Base-by-base conservation (phyloP, 805 yeast genomes). In the Wickerhamiella occidentalis region DNA sequence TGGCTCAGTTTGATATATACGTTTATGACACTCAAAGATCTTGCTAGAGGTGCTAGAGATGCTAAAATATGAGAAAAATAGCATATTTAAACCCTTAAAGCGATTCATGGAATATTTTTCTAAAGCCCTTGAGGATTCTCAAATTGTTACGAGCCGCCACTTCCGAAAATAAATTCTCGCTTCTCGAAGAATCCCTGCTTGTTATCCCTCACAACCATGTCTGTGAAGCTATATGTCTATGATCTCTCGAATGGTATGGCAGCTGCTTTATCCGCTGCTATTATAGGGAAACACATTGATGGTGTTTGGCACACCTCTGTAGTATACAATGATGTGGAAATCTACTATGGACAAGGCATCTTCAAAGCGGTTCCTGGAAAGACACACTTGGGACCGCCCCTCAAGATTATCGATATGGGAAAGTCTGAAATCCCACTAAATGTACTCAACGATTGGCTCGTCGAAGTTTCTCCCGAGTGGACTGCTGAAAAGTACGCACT, bases 241-340 rank as follows among this genome's bases (percentile, higher is more conserved):
- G 86, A 80, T 55, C 69, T 80, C 18, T 76, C 83, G 1, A 71
- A 67, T 26, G 85, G 85, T 0, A 59, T 80, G 52, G 86, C 86
- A 4, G 40, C 40, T 6, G 26, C 45, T 6, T 53, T 51, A 40
- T 67, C 71, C 9, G 56, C 67, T 18, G 67, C 74, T 55, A 57
- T 80, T 7, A 61, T 80, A 1, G 85, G 85, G 17, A 54, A 59
- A 45, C 66, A 60, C 6, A 59, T 77, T 7, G 83, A 79, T 25
- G 86, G 85, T 12, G 71, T 80, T 6, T 81, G 80, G 69, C 86
- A 80, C 60, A 79, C 85, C 0, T 70, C 78, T 1, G 62, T 68
- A 6, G 74, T 78, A 1, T 78, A 77, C 9, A 68, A 74, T 17
- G 68, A 70, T 55, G 73, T 69, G n/a, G 86, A 80, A 56, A 69